Conservation (phyloP, 768 basidiomycete genomes). For the Leccinellum albellum region DNA sequence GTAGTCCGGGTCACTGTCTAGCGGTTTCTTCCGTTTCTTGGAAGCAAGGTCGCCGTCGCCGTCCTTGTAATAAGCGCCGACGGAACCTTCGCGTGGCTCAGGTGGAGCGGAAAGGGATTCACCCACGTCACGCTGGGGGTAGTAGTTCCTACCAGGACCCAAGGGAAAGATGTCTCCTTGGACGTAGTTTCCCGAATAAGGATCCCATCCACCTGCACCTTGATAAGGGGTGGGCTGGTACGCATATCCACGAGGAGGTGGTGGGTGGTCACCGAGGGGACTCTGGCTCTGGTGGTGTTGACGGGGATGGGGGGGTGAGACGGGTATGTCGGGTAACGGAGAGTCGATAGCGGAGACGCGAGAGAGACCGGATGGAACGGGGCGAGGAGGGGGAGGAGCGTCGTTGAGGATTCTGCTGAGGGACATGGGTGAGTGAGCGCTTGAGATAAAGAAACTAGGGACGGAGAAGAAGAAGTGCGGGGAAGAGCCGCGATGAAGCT, state of each 20-base stretch:
- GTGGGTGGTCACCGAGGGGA: conserved; percentile 30
- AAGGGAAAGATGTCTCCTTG: conserved; percentile 37
- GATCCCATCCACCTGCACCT: conserved; percentile 38
- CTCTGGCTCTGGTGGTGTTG: conserved; percentile 29
- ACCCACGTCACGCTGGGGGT: conserved; percentile 27
- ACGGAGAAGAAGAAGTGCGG: background rate
- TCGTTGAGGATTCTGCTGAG: conserved; percentile 79
- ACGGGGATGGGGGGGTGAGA: conserved; percentile 19
- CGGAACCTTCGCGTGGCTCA: conserved; percentile 19
- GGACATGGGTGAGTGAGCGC: conserved; percentile 49
- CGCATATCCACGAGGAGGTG: conserved; percentile 30
- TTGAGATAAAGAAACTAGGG: background rate
- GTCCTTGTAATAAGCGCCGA: conserved; percentile 30
- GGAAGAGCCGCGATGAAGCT: background rate
- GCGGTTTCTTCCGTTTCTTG: conserved; percentile 49
- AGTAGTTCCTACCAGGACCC: conserved; percentile 35
- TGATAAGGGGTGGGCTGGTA: conserved; percentile 40
- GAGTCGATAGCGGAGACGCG: conserved; percentile 21
- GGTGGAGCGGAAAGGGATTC: conserved; percentile 10
- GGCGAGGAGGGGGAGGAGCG: conserved; percentile 46
- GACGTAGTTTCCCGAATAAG: conserved; percentile 35
- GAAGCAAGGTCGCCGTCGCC: conserved; percentile 29
- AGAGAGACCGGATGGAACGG: conserved; percentile 23
- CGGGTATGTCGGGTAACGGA: background rate
- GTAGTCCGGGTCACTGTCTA: conserved; percentile 52